Conservation (phyloP, 2,329 filamentous ascomycete species). For the Teratosphaeria gauchensis region DNA sequence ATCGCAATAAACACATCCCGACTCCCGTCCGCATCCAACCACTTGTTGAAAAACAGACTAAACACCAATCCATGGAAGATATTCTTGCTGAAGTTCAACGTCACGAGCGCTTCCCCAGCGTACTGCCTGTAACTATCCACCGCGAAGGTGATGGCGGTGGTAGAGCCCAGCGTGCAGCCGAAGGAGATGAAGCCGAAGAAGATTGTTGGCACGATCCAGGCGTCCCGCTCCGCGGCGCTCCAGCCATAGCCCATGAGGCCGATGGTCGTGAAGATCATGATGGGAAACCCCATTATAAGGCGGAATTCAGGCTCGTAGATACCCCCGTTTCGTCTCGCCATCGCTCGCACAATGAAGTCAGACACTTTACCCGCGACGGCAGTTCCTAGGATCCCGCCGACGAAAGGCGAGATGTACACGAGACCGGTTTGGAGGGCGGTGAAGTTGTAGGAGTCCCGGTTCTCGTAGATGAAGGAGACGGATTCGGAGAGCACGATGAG, state of each 20-base stretch:
- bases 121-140: slow-evolving; percentile 91
- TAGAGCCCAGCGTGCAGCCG: slow-evolving; percentile 80
- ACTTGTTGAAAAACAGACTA: slow-evolving; percentile 74
- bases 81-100: slow-evolving; percentile 91
- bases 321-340: slow-evolving; percentile 80
- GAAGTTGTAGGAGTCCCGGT: slow-evolving; percentile 65
- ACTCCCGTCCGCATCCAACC: slow-evolving; percentile 66
- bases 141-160: slow-evolving; percentile 86
- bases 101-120: slow-evolving; percentile 87
- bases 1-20: slow-evolving; percentile 73
- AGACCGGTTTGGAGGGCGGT: slow-evolving; percentile 70
- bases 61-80: slow-evolving; percentile 85
- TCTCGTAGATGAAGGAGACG: slow-evolving; percentile 68
- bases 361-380: slow-evolving; percentile 82
- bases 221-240: slow-evolving; percentile 64
- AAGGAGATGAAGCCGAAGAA: slow-evolving; percentile 92
- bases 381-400: slow-evolving; percentile 83
- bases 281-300: slow-evolving; percentile 75
- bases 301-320: slow-evolving; percentile 93
- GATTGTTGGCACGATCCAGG: slow-evolving; percentile 84
- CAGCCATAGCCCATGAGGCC: slow-evolving; percentile 96
- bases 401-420: slow-evolving; percentile 81
- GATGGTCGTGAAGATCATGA: slow-evolving; percentile 66
- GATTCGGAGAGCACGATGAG: slow-evolving; percentile 89
- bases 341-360: slow-evolving; percentile 70